phyloP scores from a whole-genome alignment of 805 yeast genomes.

The Schizosaccharomyces octosporus region DNA sequence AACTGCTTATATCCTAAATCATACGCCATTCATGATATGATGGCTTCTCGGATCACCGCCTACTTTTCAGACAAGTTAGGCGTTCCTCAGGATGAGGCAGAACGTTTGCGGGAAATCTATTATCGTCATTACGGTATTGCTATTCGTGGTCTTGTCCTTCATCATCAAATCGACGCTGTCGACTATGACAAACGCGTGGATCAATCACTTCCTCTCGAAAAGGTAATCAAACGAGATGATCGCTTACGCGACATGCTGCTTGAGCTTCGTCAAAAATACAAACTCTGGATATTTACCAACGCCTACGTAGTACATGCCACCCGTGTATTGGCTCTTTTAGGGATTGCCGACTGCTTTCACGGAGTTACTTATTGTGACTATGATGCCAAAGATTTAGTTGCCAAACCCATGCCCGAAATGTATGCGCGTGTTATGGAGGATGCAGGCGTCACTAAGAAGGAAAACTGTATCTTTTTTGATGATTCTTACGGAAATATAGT shows the following conservation, averaged over 20 bases:
- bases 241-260: slow-evolving; percentile 13
- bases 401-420: slow-evolving; percentile 63
- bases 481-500: slow-evolving; percentile 18
- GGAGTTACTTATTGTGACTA: slow-evolving; percentile 86
- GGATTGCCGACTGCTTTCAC: slow-evolving; percentile 72
- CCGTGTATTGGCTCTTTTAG: slow-evolving; percentile 55
- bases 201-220: slow-evolving; percentile 67
- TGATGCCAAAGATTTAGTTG: slow-evolving; percentile 31
- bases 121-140: slow-evolving; percentile 70
- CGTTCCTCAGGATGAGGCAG: slow-evolving; percentile 53
- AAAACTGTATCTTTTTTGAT: slow-evolving; percentile 51
- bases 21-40: slow-evolving; percentile 52
- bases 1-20: slow-evolving; percentile 30
- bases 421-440: slow-evolving; percentile 19
- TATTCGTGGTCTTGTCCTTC: slow-evolving; percentile 47
- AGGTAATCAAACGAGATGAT: slow-evolving; percentile 31
- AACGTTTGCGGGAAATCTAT: slow-evolving; percentile 40
- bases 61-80: slow-evolving; percentile 44
- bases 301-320: slow-evolving; percentile 78
- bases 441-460: slow-evolving; percentile 28
- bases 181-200: slow-evolving; percentile 74
- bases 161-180: slow-evolving; percentile 39
- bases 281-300: slow-evolving; percentile 77
- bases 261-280: slow-evolving; percentile 22
- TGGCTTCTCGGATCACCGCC: slow-evolving; percentile 64